phyloP scores from a whole-genome alignment of 2,329 filamentous ascomycete species.

The Talaromyces sp. region DNA sequence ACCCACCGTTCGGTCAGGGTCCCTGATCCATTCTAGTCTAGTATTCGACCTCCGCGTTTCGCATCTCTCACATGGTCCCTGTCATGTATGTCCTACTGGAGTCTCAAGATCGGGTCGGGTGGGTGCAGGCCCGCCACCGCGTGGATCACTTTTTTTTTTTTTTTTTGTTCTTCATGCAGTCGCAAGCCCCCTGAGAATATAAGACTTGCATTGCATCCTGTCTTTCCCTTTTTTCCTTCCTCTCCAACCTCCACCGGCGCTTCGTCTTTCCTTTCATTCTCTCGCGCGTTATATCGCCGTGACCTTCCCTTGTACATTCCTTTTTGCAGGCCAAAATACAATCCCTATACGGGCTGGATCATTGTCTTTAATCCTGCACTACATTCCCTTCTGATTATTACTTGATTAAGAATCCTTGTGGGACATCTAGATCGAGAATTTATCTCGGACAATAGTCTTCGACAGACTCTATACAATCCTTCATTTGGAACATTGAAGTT shows the following conservation, averaged over 20 bases:
- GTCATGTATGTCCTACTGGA: slow-evolving; percentile 20
- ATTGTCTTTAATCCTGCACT: slow-evolving; percentile 1
- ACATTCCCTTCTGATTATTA: slow-evolving; percentile 8
- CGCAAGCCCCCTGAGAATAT: slow-evolving; percentile 7
- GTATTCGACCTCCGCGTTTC: slow-evolving; percentile 17
- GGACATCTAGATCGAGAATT: background rate
- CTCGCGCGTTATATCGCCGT: slow-evolving; percentile 12
- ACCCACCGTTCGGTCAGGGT: slow-evolving; percentile 19
- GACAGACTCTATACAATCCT: slow-evolving; percentile 15
- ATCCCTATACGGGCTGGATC: slow-evolving; percentile 11
- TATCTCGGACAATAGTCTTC: slow-evolving; percentile 11
- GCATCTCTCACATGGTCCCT: slow-evolving; percentile 24
- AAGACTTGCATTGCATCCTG: background rate
- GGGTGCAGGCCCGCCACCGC: slow-evolving; percentile 27
- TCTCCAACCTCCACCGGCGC: background rate
- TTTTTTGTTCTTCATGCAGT: background rate
- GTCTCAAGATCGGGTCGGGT: slow-evolving; percentile 33
- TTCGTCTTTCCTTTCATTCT: slow-evolving; percentile 21
- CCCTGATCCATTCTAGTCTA: background rate
- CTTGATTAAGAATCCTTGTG: background rate
- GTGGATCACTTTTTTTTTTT: slow-evolving; percentile 10
- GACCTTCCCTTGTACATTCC: slow-evolving; percentile 16
- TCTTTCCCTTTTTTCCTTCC: slow-evolving; percentile 9
- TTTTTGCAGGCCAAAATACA: slow-evolving; percentile 18
- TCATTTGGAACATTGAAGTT: no score